A percentile compares a stretch with the other conserved stretches of the same genome.
Evolutionary conservation across 768 basidiomycete species (phyloP).

Genomic region (Coprinopsis strossmayeri): DNA sequence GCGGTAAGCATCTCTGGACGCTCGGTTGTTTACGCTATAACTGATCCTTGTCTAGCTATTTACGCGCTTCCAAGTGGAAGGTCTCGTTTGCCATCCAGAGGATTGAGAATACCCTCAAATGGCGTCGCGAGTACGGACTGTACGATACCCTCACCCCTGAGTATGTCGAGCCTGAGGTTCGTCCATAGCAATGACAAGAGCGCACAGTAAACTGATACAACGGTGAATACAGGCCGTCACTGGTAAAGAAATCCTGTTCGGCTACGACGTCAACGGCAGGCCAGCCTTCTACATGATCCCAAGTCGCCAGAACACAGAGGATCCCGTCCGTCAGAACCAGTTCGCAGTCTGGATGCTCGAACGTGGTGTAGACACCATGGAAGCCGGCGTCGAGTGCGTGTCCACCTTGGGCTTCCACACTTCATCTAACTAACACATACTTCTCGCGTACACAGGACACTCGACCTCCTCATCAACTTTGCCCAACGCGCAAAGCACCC

Average conservation of each 20-base stretch:
- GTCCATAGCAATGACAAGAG: constrained; percentile 12
- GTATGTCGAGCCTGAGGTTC: constrained; percentile 69
- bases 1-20: constrained; percentile 30
- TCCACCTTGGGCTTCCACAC: not conserved
- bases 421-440: not conserved
- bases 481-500: constrained; percentile 63
- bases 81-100: constrained; percentile 47
- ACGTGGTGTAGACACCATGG: constrained; percentile 69
- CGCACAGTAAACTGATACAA: not conserved
- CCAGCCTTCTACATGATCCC: constrained; percentile 67
- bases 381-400: constrained; percentile 71
- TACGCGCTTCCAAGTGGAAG: constrained; percentile 71
- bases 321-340: constrained; percentile 60
- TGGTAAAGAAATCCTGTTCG: constrained; percentile 76
- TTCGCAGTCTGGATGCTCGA: constrained; percentile 76
- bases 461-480: constrained; percentile 73
- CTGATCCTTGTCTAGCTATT: constrained; percentile 36
- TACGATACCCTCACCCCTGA: constrained; percentile 55
- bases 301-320: constrained; percentile 73
- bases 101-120: constrained; percentile 61
- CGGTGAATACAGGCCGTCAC: constrained; percentile 59
- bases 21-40: not conserved
- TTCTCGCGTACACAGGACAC: constrained; percentile 36
- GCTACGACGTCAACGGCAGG: constrained; percentile 60
- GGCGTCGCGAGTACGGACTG: constrained; percentile 73